These are phyloP conservation scores for Globisporangium splendens DNA, from an alignment of 352 stramenopile genomes.

Conservation along the genomic window DNA sequence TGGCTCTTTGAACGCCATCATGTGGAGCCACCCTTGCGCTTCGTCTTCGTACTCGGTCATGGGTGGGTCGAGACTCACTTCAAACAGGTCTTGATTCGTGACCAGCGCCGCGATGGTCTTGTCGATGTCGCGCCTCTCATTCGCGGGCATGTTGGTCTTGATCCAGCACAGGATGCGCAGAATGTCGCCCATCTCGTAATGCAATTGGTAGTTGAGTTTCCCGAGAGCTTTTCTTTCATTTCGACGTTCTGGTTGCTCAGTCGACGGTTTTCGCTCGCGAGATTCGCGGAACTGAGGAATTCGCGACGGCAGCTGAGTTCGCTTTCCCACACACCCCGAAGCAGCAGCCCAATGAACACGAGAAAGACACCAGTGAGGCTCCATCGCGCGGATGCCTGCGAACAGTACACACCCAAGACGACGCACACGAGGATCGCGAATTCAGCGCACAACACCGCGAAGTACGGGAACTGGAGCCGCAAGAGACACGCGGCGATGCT, in stretches of 20 bases:
- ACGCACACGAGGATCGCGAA: conserved; percentile 31
- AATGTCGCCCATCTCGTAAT: conserved; percentile 76
- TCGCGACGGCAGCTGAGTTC: conserved; percentile 40
- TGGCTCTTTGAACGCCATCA: conserved; percentile 57
- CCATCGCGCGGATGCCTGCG: conserved; percentile 17
- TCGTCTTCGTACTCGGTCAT: conserved; percentile 66
- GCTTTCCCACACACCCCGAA: conserved; percentile 39
- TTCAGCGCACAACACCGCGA: conserved; percentile 30
- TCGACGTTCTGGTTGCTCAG: conserved; percentile 67
- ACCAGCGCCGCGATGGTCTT: conserved; percentile 72
- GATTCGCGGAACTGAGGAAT: conserved; percentile 50
- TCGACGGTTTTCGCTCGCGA: conserved; percentile 51
- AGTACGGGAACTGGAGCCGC: conserved; percentile 57
- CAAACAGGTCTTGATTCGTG: conserved; percentile 61
- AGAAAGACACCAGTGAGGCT: conserved; percentile 32
- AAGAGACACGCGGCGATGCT: conserved; percentile 37
- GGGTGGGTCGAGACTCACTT: conserved; percentile 45
- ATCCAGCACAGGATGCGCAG: conserved; percentile 66
- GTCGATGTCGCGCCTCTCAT: conserved; percentile 53
- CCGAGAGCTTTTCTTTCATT: conserved; percentile 61
- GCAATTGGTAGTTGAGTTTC: conserved; percentile 60
- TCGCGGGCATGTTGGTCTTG: conserved; percentile 53
- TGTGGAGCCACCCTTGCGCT: conserved; percentile 67
- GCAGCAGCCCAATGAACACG: conserved; percentile 26
- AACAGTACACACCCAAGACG: conserved; percentile 23